phyloP scores from a whole-genome alignment of 2,329 filamentous ascomycete species.

The Penicillium sp. region DNA sequence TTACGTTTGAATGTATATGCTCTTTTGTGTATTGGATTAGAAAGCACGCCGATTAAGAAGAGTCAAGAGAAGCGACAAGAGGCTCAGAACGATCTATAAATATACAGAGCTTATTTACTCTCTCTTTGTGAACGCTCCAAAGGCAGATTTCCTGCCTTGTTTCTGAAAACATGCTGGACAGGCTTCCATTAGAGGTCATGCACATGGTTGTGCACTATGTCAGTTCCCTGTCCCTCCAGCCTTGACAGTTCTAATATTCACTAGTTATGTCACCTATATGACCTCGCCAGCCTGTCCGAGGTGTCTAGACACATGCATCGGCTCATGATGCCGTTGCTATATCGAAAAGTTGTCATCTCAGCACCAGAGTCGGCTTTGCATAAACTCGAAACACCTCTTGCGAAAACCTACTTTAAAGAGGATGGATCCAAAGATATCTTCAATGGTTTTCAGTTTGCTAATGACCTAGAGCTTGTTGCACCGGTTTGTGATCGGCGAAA shows the following conservation, averaged over 20 bases:
- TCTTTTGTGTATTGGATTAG: no score
- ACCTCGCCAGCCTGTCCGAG: neutral
- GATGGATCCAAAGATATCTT: neutral
- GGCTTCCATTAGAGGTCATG: neutral
- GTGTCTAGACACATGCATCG: neutral
- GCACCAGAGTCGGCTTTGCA: neutral
- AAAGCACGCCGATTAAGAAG: no score
- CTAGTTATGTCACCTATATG: neutral
- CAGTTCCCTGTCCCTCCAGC: neutral
- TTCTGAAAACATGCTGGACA: no score
- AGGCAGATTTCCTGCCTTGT: no score
- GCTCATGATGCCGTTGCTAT: neutral
- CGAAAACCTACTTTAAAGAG: neutral
- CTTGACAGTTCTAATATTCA: neutral
- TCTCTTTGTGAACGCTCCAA: no score
- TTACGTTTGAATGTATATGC: no score
- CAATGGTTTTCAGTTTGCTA: neutral
- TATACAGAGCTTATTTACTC: no score
- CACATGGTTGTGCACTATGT: neutral
- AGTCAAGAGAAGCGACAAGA: no score
- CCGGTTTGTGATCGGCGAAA: neutral
- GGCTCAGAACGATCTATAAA: no score
- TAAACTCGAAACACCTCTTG: neutral
- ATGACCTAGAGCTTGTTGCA: neutral
- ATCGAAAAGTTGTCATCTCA: neutral